Evolutionary conservation across 192 early-diverging fungal species (phyloP).

Genomic region (Diversispora epigaea): DNA sequence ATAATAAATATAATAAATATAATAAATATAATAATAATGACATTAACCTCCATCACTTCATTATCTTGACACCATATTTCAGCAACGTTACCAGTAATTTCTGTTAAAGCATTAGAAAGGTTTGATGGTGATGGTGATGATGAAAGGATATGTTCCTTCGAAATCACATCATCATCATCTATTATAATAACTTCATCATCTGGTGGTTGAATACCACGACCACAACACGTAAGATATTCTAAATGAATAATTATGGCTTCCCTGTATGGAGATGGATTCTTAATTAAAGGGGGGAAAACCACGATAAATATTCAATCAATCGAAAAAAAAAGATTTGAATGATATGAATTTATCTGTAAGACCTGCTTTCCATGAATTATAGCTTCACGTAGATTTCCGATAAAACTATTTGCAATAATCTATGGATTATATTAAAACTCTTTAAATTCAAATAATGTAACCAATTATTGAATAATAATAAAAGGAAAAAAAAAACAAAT

Average conservation of each 20-base stretch:
- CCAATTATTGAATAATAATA: not conserved
- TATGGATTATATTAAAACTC: not conserved
- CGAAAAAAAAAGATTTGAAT: not conserved
- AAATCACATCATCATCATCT: conserved; percentile 29
- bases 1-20: not conserved
- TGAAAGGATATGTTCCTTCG: conserved; percentile 17
- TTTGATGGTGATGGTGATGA: conserved; percentile 37
- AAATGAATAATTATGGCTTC: conserved; percentile 42
- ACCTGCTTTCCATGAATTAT: conserved; percentile 20
- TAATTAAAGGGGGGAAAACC: not conserved
- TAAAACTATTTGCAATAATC: conserved; percentile 22
- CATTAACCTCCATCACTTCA: conserved; percentile 45
- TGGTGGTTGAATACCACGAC: conserved; percentile 54
- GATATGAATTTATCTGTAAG: not conserved
- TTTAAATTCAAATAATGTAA: not conserved
- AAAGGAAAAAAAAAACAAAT: not conserved
- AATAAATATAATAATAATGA: too few relatives aligned
- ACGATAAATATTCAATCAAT: not conserved
- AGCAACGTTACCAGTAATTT: conserved; percentile 42
- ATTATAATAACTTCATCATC: conserved; percentile 46
- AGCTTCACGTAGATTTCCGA: not conserved
- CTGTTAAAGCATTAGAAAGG: conserved; percentile 43
- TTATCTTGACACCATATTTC: conserved; percentile 47
- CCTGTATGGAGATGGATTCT: conserved; percentile 1
- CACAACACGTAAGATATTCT: conserved; percentile 51